Base-by-base conservation (phyloP, 176 grass and related monocot genomes). In the Zoysia pacifica region DNA sequence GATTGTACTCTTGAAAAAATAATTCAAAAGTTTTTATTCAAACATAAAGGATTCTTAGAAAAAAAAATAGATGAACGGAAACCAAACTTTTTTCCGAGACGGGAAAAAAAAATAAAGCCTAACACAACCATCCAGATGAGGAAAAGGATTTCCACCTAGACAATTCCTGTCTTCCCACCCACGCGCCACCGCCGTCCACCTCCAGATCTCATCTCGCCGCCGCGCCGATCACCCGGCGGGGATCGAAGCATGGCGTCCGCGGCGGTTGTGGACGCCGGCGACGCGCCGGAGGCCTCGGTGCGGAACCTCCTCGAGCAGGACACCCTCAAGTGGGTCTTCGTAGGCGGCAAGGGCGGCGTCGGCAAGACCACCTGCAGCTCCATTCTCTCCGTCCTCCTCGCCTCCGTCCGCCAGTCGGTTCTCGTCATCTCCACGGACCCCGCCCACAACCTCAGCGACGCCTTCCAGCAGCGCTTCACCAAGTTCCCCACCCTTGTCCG, bases 361-460 rank as follows among this genome's bases (percentile, higher is more conserved):
- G 97, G 97, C 60, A 99, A 99, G 90, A 99, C 97, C 59, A 99
- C 97, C 15, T 96, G 93, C 84, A 99, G 97, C 76, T 99, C 97
- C 79, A 96, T 99, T 64, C 56, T 99, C 51, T 93, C 97, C 67
- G 88, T 96, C 71, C 87, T 96, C 70, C 97, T 99, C 59, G 83
- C 97, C 50, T 72, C 81, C 81, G 93, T 86, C 14, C 97, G 97
- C 76, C 88, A 84, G 59, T 99, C 97, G 48, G 97, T 99, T 37
- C 97, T 99, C 69, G 65, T 99, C 72, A 99, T 99, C 86, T 99
- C 97, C 86, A 99, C 97, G 81, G 97, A 99, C 82, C 97, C 97
- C 46, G 97, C 97, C 5, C 97, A 99, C 81, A 99, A 99, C 82
- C 90, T 99, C 80, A 96, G 93, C 88, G 97, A 99, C 84, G 93